Base-by-base conservation (phyloP, 2,329 filamentous ascomycete genomes). In the Arachnopeziza araneosa region DNA sequence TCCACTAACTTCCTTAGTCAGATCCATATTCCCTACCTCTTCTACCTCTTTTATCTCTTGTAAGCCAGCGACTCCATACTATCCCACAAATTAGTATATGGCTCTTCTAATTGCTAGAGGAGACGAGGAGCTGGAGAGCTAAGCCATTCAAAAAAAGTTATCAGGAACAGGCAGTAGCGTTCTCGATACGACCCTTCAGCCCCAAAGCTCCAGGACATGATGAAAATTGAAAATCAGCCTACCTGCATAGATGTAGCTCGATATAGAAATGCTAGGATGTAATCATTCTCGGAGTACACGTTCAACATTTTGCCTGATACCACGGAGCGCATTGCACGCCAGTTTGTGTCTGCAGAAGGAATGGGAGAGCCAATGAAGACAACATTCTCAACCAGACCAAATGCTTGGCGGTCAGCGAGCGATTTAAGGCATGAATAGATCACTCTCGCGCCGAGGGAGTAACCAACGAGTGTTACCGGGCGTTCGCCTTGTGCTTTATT, bases 241-340 rank as follows among this genome's bases (percentile, higher is more conserved):
- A 30, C 26, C 65, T 95, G 87, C 55, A 93, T 83, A 66, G 88
- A 91, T 57, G 89, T 90, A 2, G 86, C 90, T 55, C 93, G 87
- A 72, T 93, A 96, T 49, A 97, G 78, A 72, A 97, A 96, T 0
- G 86, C 92, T 1, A 98, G 85, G 24, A 97, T 86, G 66, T 91
- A 92, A 73, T 98, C 93, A 53, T 91, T 90, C 56, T 88, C 86
- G 0, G 90, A 96, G 72, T 88, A 97, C 2, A 95, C 91, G 67
- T 97, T 98, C 70, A 97, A 82, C n/a, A 97, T 79, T 23, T 92
- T 85, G 0, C 93, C 92, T 50, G 85, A 82, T 3, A 96, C 91
- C 1, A 93, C 89, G 60, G 85, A 88, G 64, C 90, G 86, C 70
- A 96, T 82, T 6, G 85, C 80, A 26, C 88, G 80, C 93, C 93